These are phyloP conservation scores for Trifolium repens DNA, from an alignment of 306 rosid genomes.

Conservation along the genomic window DNA sequence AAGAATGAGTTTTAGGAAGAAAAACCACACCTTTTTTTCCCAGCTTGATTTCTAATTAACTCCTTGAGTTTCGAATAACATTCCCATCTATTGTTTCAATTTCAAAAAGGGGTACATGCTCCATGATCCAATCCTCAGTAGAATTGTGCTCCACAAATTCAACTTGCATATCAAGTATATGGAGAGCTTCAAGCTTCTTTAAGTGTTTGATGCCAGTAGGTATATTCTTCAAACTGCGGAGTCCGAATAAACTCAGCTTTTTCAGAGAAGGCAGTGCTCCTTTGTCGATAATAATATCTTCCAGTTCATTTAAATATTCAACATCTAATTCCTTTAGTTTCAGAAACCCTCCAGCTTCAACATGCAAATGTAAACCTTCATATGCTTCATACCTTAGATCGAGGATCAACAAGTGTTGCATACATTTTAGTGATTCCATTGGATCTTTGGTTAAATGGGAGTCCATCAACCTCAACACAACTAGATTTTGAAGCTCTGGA, in stretches of 20 bases:
- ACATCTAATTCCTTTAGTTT: not conserved
- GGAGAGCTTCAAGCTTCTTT: not conserved
- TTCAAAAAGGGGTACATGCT: not conserved
- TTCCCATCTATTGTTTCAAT: not conserved
- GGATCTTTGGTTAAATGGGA: constrained; percentile 4
- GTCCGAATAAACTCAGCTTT: rapidly evolving
- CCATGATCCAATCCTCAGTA: not conserved
- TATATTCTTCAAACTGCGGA: not conserved
- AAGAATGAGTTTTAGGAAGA: not conserved
- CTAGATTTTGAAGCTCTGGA: not conserved
- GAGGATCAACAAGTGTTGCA: not conserved
- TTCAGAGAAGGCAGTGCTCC: not conserved
- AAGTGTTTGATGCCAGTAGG: not conserved
- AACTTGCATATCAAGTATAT: too few relatives aligned
- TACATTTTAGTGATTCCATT: not conserved
- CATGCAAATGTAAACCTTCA: not conserved
- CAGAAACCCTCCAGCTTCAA: constrained; percentile 1
- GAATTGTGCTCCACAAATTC: not conserved
- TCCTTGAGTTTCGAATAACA: not conserved
- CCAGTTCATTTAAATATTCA: rapidly evolving
- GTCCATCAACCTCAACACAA: rapidly evolving
- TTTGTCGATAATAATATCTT: not conserved
- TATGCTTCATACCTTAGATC: rapidly evolving
- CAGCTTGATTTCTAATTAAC: not conserved
- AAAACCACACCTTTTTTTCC: not conserved